A percentile compares a stretch with the other conserved stretches of the same genome.
These are phyloP conservation scores for Blastobotrys malaysiensis DNA, from an alignment of 1,139 yeast species.

Conservation along the genomic window DNA sequence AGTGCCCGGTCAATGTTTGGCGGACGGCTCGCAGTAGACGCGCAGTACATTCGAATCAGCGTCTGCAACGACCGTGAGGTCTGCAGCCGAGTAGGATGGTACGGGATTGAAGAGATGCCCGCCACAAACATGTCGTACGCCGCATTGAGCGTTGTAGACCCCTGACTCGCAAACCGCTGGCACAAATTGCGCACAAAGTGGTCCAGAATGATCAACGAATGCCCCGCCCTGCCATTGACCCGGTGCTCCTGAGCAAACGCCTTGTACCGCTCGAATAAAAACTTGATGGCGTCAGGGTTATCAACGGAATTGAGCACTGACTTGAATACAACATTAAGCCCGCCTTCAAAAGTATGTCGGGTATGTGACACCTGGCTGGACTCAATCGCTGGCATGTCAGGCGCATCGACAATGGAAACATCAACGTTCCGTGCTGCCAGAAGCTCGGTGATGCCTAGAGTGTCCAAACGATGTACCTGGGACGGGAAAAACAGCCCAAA, in stretches of 20 bases:
- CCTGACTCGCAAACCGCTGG: conserved; percentile 12
- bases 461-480: not conserved
- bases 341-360: not conserved
- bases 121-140: conserved; percentile 23
- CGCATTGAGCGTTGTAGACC: conserved; percentile 11
- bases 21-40: not conserved
- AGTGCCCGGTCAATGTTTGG: not conserved
- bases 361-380: not conserved
- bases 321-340: conserved; percentile 22
- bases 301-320: conserved; percentile 23
- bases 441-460: conserved; percentile 2
- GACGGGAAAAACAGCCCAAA: conserved; percentile 15
- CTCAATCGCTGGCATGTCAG: not conserved
- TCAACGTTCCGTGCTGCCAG: not conserved
- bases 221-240: conserved; percentile 1
- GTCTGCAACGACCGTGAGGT: not conserved
- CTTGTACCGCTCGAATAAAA: conserved; percentile 20
- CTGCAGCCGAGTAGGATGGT: not conserved
- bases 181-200: conserved; percentile 24
- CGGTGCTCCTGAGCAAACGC: conserved; percentile 7
- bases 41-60: not conserved
- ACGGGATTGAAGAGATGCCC: conserved; percentile 3
- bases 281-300: conserved; percentile 7
- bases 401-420: not conserved
- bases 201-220: conserved; percentile 19